A percentile compares a stretch with the other conserved stretches of the same genome.
Conservation (phyloP, 306 rosid species). For the Glycine soja region DNA sequence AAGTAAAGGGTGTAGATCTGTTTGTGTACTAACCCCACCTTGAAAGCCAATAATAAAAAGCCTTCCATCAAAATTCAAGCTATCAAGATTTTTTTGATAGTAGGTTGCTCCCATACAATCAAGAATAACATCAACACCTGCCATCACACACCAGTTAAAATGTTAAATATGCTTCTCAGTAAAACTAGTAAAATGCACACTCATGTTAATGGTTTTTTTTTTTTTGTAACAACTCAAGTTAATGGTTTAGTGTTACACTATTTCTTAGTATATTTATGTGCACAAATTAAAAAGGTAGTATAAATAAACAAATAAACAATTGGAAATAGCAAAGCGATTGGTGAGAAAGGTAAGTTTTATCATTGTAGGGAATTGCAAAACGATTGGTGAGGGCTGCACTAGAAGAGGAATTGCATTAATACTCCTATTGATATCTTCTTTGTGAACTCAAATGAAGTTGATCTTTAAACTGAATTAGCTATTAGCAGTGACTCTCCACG, state of each 20-base stretch:
- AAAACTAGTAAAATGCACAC: no score
- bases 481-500: not conserved
- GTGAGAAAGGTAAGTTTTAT: no score
- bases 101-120: conserved; percentile 88
- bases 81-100: conserved; percentile 70
- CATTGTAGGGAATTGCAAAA: conserved; percentile 76
- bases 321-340: no score
- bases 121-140: conserved; percentile 92
- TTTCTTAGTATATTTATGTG: not conserved
- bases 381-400: conserved; percentile 72
- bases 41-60: conserved; percentile 79
- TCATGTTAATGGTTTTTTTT: not conserved
- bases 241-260: not conserved
- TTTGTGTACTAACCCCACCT: conserved; percentile 70
- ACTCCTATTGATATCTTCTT: conserved; percentile 70
- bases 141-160: conserved; percentile 60
- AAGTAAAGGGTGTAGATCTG: conserved; percentile 64
- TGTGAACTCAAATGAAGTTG: conserved; percentile 45
- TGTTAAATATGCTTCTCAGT: not conserved
- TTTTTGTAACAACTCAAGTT: no score
- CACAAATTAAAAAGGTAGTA: not conserved
- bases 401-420: conserved; percentile 58
- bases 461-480: conserved; percentile 36
- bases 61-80: conserved; percentile 88
- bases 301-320: no score